These are phyloP conservation scores for Hymenoscyphus fraxineus DNA, from an alignment of 2,329 filamentous ascomycete species.

Conservation along the genomic window DNA sequence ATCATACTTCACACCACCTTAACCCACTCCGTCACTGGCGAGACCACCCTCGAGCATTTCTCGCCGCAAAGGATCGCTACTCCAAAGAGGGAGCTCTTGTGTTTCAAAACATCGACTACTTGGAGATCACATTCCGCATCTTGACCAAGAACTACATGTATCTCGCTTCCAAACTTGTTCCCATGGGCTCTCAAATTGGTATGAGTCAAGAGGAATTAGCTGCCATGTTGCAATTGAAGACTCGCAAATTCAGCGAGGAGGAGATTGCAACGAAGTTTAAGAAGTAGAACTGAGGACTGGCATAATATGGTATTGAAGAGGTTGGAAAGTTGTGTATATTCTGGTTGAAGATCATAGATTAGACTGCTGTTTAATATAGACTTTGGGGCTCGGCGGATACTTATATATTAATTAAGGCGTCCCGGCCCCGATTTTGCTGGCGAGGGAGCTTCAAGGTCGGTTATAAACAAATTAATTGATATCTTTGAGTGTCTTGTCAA, in stretches of 20 bases:
- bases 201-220: slow-evolving; percentile 63
- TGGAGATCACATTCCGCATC: slow-evolving; percentile 68
- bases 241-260: slow-evolving; percentile 60
- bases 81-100: slow-evolving; percentile 65
- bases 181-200: slow-evolving; percentile 66
- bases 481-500: too few species aligned
- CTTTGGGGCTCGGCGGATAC: neutral
- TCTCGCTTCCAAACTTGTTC: slow-evolving; percentile 67
- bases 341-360: neutral
- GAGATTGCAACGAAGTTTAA: slow-evolving; percentile 58
- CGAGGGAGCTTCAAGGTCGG: neutral
- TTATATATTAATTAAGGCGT: neutral
- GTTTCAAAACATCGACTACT: slow-evolving; percentile 77
- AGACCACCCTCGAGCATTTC: slow-evolving; percentile 70
- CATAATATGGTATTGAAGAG: neutral
- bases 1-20: slow-evolving; percentile 77
- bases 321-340: neutral
- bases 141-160: slow-evolving; percentile 68
- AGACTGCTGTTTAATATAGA: neutral
- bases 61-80: slow-evolving; percentile 66
- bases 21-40: slow-evolving; percentile 79
- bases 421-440: neutral
- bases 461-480: too few species aligned
- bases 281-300: neutral
- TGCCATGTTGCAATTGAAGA: slow-evolving; percentile 60